phyloP scores from a whole-genome alignment of 2,329 filamentous ascomycete species.

The Polytolypa hystricis region DNA sequence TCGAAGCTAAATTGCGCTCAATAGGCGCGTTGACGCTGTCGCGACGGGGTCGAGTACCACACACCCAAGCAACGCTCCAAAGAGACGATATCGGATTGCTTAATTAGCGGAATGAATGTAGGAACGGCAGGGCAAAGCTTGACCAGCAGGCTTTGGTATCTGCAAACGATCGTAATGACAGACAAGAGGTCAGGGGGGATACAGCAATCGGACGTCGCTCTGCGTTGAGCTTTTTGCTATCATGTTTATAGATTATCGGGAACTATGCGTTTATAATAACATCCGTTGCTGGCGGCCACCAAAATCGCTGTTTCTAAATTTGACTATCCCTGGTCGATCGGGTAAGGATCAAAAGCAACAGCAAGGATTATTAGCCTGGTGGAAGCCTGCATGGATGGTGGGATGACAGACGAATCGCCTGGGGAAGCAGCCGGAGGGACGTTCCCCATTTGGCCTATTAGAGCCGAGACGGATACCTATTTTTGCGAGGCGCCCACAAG shows the following conservation, averaged over 20 bases:
- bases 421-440: not conserved
- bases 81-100: constrained; percentile 6
- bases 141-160: constrained; percentile 27
- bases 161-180: constrained; percentile 18
- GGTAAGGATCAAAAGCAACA: not conserved
- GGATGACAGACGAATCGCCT: constrained; percentile 7
- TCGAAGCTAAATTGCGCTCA: not conserved
- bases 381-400: constrained; percentile 1
- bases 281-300: constrained; percentile 6
- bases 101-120: constrained; percentile 8
- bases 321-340: constrained; percentile 11
- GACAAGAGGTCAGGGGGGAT: constrained; percentile 10
- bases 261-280: constrained; percentile 12
- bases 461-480: constrained; percentile 5
- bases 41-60: not conserved
- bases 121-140: constrained; percentile 27
- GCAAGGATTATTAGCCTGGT: not conserved
- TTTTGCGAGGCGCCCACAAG: constrained; percentile 10
- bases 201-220: constrained; percentile 6
- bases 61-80: not conserved
- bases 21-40: not conserved
- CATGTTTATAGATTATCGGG: constrained; percentile 11
- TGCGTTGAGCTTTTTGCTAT: constrained; percentile 6
- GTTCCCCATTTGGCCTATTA: constrained; percentile 6
- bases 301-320: constrained; percentile 16